These are phyloP conservation scores for Cladophialophora immunda DNA, from an alignment of 2,329 filamentous ascomycete genomes.

Conservation along the genomic window DNA sequence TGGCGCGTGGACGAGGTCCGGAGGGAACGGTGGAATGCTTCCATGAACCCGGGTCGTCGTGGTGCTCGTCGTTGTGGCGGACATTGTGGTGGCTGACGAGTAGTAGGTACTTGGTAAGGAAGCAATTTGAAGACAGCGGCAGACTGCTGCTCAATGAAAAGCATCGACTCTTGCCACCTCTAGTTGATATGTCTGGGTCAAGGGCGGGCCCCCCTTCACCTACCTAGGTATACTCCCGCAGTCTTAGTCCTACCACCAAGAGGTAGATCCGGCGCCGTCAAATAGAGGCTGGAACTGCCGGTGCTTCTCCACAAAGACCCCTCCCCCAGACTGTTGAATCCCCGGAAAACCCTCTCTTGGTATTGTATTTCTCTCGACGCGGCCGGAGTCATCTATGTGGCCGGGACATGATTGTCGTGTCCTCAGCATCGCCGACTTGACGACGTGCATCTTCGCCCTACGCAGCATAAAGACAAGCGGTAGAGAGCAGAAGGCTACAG, in stretches of 20 bases:
- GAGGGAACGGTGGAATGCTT: not conserved
- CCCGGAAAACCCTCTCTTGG: not conserved
- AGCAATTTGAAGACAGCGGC: not conserved
- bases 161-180: not conserved
- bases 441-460: not conserved
- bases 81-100: not conserved
- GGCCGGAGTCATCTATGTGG: not conserved
- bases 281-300: not conserved
- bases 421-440: not conserved
- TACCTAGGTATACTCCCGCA: not conserved
- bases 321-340: not conserved
- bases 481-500: not conserved
- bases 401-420: too few species aligned
- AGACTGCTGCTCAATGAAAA: not conserved
- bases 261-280: not conserved
- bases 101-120: not conserved
- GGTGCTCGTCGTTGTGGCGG: not conserved
- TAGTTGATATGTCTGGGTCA: not conserved
- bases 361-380: not conserved
- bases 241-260: not conserved
- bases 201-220: not conserved
- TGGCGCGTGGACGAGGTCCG: slow-evolving; percentile 43
- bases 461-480: not conserved
- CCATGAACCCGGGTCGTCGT: not conserved
- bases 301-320: not conserved